Base-by-base conservation (phyloP, 2,329 filamentous ascomycete species). In the Rutstroemia sp. region DNA sequence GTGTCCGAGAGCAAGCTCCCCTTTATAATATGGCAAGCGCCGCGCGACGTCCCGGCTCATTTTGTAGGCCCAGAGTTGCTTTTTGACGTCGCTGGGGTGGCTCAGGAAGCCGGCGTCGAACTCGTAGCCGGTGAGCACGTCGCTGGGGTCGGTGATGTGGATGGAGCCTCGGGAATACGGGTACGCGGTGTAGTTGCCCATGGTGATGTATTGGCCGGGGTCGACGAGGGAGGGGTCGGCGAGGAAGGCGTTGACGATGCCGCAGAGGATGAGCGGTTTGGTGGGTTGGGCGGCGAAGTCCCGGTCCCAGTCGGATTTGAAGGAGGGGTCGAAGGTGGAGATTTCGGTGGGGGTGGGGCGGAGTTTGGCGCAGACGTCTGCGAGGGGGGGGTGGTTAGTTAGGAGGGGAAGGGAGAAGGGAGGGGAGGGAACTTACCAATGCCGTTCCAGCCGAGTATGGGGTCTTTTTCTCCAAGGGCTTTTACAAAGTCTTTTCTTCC, bases 1-100 rank as follows among this genome's bases (percentile, higher is more conserved):
- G 54, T 78, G 75, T 0, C 72, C 67, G 5, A 66, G 59, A 4
- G 70, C 66, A 2, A 76, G 39, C 62, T 79, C 73, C 64, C 80
- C 73, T 56, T 73, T 63, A 68, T 78, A 84, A 57, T 75, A 72
- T 2, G 74, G 68, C 64, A 80, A 78, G 14, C 81, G 78, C 2
- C 83, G 77, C 21, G 75, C 71, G 53, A 86, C 76, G 67, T 85
- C 82, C 2, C 84, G 80, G n/a, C 76, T 74, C 63, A 78, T 79
- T 69, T 87, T 87, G 72, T 87, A 87, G 0, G 73, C 76, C 82
- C 82, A 86, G 10, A 83, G 62, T 12, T 80, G 76, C 63, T 76
- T 80, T 65, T 78, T 78, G 27, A 84, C 34, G 64, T 86, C 83
- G n/a, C 81, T 68, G 1, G 70, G 62, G 52, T 84, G 78, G 4